Conservation (phyloP, 768 basidiomycete genomes). For the Leccinum pellstonianum region DNA sequence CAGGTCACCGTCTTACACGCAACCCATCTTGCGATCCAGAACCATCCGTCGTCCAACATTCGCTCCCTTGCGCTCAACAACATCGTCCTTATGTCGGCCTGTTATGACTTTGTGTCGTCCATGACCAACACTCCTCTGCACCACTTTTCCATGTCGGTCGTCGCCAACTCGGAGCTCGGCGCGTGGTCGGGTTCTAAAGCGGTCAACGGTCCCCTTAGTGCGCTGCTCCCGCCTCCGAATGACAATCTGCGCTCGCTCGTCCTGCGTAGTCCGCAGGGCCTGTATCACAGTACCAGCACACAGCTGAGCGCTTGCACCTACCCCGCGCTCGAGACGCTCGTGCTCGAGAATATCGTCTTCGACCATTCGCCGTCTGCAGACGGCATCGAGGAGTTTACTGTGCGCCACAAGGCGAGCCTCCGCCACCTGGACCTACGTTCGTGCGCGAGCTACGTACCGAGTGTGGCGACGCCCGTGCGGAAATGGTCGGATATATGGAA, state of each 20-base stretch:
- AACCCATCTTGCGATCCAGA: conserved; percentile 21
- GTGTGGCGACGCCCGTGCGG: conserved; percentile 15
- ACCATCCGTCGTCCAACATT: conserved; percentile 13
- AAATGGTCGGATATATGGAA: conserved; percentile 31
- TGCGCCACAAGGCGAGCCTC: conserved; percentile 30
- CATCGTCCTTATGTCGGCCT: conserved; percentile 23
- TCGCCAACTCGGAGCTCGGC: conserved; percentile 32
- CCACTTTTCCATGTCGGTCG: conserved; percentile 31
- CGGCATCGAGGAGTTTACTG: conserved; percentile 32
- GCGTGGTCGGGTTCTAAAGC: conserved; percentile 33
- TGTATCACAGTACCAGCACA: conserved; percentile 28
- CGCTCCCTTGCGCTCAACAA: conserved; percentile 28
- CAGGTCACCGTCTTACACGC: conserved; percentile 27
- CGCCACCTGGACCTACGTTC: conserved; percentile 26
- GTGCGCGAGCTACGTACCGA: conserved; percentile 28
- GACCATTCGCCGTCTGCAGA: conserved; percentile 20
- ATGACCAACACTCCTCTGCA: conserved; percentile 27
- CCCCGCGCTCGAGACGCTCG: conserved; percentile 27
- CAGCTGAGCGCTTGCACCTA: conserved; percentile 23
- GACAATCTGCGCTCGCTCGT: conserved; percentile 21
- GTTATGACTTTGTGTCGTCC: conserved; percentile 30
- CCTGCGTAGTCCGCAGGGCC: conserved; percentile 29
- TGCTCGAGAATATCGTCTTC: conserved; percentile 32
- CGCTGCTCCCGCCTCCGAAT: conserved; percentile 26
- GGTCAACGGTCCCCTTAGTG: conserved; percentile 25